phyloP scores from a whole-genome alignment of 1,284 basidiomycete species.

The Sporisorium scitamineum region DNA sequence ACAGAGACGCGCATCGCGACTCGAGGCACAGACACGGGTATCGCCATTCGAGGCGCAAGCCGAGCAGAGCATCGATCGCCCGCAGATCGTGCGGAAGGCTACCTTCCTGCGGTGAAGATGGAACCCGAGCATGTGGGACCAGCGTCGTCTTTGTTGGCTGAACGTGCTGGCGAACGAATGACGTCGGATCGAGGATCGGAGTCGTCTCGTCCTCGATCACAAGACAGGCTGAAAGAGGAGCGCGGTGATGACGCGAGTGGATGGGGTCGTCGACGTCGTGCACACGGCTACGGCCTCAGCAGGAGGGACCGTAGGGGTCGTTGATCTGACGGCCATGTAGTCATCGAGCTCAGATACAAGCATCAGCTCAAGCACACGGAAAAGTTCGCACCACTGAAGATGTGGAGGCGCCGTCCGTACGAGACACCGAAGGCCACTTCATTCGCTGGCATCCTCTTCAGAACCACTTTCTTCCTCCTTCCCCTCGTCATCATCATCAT shows the following conservation, averaged over 20 bases:
- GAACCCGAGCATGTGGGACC: too few species aligned
- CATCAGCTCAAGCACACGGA: not conserved
- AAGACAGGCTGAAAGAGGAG: not conserved
- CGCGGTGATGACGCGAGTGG: not conserved
- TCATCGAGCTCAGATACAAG: not conserved
- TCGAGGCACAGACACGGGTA: not conserved
- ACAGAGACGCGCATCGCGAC: constrained; percentile 2
- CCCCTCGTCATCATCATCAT: constrained; percentile 24
- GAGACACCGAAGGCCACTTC: not conserved
- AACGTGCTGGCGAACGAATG: not conserved
- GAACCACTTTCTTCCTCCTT: constrained; percentile 13
- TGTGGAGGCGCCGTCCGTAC: too few species aligned
- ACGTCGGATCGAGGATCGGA: not conserved
- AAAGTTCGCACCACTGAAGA: too few species aligned
- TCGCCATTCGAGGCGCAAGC: not conserved
- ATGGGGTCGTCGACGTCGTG: not conserved
- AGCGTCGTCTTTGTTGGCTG: not conserved
- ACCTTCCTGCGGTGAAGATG: too few species aligned
- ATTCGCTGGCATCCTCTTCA: constrained; percentile 20
- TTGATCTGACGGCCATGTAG: not conserved
- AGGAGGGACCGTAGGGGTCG: not conserved
- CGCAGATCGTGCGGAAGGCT: not conserved
- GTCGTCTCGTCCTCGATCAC: not conserved
- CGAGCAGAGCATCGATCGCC: not conserved
- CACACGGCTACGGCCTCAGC: not conserved